phyloP scores from a whole-genome alignment of 768 basidiomycete genomes.

The Lentinus tigrinus region DNA sequence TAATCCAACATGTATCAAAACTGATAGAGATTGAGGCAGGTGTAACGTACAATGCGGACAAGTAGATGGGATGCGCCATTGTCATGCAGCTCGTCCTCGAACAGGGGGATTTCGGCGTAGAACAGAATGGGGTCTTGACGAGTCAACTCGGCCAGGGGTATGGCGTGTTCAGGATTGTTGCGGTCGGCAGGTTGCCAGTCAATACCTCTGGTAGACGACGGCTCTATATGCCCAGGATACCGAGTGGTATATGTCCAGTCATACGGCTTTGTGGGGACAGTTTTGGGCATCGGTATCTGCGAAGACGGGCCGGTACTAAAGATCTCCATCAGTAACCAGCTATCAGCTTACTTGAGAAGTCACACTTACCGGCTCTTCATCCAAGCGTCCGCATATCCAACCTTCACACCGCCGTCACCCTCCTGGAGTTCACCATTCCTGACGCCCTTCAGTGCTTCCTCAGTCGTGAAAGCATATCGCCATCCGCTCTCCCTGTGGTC shows the following conservation, averaged over 20 bases:
- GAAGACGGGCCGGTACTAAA: constrained; percentile 73
- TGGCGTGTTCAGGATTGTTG: constrained; percentile 55
- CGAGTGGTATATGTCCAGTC: constrained; percentile 98
- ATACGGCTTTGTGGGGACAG: constrained; percentile 79
- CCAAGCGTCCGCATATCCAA: constrained; percentile 95
- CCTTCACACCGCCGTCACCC: constrained; percentile 91
- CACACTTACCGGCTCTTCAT: constrained; percentile 72
- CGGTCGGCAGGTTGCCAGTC: constrained; percentile 58
- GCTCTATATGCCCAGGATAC: constrained; percentile 62
- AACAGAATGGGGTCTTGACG: constrained; percentile 96
- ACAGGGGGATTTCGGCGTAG: constrained; percentile 92
- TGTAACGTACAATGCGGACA: constrained; percentile 64
- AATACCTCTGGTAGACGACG: constrained; percentile 21
- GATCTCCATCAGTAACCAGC: constrained; percentile 14
- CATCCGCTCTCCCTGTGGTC: constrained; percentile 65
- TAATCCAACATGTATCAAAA: too few species aligned
- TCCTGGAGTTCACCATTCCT: constrained; percentile 71
- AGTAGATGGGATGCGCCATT: constrained; percentile 87
- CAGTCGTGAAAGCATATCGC: constrained; percentile 63
- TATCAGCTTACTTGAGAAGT: background rate
- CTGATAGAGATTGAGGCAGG: background rate
- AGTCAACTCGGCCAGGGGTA: constrained; percentile 83
- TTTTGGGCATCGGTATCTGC: constrained; percentile 62
- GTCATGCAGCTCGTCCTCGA: constrained; percentile 96
- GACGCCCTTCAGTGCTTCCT: constrained; percentile 68